These are phyloP conservation scores for Aristolochia contorta DNA, from an alignment of 164 flowering plant genomes.

Conservation along the genomic window DNA sequence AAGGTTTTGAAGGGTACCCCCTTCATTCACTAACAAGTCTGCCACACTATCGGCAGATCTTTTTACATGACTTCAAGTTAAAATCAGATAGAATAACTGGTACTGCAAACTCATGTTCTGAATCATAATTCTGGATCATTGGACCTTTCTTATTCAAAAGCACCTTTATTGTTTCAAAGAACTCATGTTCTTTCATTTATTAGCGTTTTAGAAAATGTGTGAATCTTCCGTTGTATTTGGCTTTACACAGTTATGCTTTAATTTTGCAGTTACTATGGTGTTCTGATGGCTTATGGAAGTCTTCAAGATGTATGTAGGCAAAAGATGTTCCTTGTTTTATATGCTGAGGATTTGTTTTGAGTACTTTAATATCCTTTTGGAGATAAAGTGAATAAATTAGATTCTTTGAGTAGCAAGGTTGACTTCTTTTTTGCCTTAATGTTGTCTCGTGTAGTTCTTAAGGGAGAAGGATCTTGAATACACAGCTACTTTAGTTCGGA, in stretches of 20 bases:
- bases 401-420: not conserved
- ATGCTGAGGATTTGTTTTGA: not conserved
- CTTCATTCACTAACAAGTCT: too few relatives aligned
- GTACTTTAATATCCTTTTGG: too few relatives aligned
- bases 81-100: not conserved
- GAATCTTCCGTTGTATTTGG: constrained; percentile 7
- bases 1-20: too few relatives aligned
- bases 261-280: constrained; percentile 64
- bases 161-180: not conserved
- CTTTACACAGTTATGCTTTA: not conserved
- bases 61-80: too few relatives aligned
- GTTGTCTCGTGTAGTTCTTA: constrained; percentile 36
- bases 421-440: not conserved
- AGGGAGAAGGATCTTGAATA: constrained; percentile 44
- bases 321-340: constrained; percentile 5
- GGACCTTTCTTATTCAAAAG: not conserved
- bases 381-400: not conserved
- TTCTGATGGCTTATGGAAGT: constrained; percentile 74
- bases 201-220: not conserved
- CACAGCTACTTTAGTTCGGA: constrained; percentile 33
- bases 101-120: too few relatives aligned
- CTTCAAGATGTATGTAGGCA: constrained; percentile 54
- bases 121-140: not conserved
- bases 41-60: too few relatives aligned
- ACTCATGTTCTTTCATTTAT: not conserved